A percentile compares a stretch with the other conserved stretches of the same genome.
phyloP scores from a whole-genome alignment of 2,329 filamentous ascomycete species.

The Beauveria sp. region DNA sequence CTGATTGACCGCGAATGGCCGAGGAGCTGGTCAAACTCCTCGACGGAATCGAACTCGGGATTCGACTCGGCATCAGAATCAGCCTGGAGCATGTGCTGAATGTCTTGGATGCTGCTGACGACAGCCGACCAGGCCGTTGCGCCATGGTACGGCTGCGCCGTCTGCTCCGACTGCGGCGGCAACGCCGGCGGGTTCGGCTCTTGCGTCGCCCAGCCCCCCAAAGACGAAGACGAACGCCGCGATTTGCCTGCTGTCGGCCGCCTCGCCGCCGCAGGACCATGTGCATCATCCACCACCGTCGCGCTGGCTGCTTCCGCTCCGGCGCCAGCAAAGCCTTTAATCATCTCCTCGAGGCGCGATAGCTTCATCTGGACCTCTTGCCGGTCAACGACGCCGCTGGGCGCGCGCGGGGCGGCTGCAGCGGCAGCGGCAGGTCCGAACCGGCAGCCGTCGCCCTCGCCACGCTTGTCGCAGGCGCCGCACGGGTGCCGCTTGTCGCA shows the following conservation, averaged over 20 bases:
- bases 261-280: not conserved
- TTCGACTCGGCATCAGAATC: constrained; percentile 12
- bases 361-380: constrained; percentile 33
- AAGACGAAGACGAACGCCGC: not conserved
- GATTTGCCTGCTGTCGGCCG: not conserved
- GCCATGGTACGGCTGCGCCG: constrained; percentile 23
- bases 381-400: constrained; percentile 11
- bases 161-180: not conserved
- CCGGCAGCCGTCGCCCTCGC: no score
- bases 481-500: constrained; percentile 33
- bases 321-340: constrained; percentile 25
- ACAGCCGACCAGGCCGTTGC: constrained; percentile 34
- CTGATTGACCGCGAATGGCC: constrained; percentile 21
- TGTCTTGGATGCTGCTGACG: constrained; percentile 34
- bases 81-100: constrained; percentile 27
- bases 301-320: not conserved
- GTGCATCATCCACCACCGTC: not conserved
- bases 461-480: no score
- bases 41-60: constrained; percentile 13
- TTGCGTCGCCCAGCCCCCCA: not conserved
- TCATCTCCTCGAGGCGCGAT: constrained; percentile 33
- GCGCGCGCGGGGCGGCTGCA: constrained; percentile 17
- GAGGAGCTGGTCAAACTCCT: constrained; percentile 27
- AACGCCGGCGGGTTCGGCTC: not conserved
- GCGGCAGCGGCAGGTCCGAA: constrained; percentile 25